Percentiles rank a stretch among this genome's conserved stretches.
These are phyloP conservation scores for Apiospora saccharicola DNA, from an alignment of 2,329 filamentous ascomycete genomes.

Conservation along the genomic window DNA sequence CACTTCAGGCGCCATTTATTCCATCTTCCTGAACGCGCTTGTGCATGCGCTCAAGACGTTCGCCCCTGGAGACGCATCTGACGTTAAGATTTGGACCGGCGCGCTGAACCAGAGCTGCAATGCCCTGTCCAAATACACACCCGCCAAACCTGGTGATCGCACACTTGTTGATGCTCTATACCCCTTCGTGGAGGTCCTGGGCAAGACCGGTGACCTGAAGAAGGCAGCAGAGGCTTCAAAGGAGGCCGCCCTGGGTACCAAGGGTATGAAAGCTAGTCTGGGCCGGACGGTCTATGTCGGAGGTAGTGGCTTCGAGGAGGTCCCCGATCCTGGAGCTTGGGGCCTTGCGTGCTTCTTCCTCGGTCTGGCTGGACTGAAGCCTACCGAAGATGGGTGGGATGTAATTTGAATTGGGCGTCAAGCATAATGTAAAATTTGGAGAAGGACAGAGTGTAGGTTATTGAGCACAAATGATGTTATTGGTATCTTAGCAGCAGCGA, in stretches of 20 bases:
- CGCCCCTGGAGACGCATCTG: constrained; percentile 48
- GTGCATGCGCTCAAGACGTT: constrained; percentile 65
- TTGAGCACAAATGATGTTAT: constrained; percentile 9
- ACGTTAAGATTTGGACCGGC: constrained; percentile 57
- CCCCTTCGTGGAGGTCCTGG: constrained; percentile 82
- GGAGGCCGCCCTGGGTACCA: constrained; percentile 81
- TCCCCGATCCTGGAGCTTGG: constrained; percentile 73
- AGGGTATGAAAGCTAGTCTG: constrained; percentile 89
- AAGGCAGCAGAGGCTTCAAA: constrained; percentile 79
- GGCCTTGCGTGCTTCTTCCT: constrained; percentile 80
- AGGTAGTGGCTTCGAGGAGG: constrained; percentile 74
- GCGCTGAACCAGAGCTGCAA: constrained; percentile 76
- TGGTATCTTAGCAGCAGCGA: constrained; percentile 20
- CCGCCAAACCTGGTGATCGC: constrained; percentile 86
- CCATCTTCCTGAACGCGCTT: constrained; percentile 90
- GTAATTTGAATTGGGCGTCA: constrained; percentile 27
- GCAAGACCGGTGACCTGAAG: constrained; percentile 68
- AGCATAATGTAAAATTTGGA: not conserved
- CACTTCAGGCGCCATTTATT: constrained; percentile 68
- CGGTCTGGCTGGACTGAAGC: constrained; percentile 70
- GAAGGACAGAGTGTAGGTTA: constrained; percentile 6
- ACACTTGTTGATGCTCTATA: constrained; percentile 90
- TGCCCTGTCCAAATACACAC: constrained; percentile 83
- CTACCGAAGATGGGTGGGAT: constrained; percentile 48
- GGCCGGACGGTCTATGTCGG: constrained; percentile 86